Evolutionary conservation across 345 rosid genomes (phyloP).

Genomic region (Acer negundo): DNA sequence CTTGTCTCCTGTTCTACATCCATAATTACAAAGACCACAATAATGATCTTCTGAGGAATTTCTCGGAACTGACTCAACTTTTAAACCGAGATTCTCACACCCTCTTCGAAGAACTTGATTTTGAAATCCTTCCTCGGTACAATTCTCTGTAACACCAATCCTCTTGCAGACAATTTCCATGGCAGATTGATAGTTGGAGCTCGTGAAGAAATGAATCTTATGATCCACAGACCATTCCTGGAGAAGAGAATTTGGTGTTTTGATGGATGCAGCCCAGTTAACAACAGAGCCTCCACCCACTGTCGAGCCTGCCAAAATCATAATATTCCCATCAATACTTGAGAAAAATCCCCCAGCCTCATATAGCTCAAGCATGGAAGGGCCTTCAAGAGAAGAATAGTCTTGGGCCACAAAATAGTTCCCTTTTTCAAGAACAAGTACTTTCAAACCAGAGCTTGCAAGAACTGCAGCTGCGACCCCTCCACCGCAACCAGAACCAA

Average conservation of each 20-base stretch:
- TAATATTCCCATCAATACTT: conserved; percentile 42
- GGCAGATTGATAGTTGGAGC: conserved; percentile 45
- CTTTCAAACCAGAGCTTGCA: conserved; percentile 60
- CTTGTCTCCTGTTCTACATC: conserved; percentile 66
- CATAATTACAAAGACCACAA: conserved; percentile 65
- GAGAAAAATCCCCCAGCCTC: conserved; percentile 46
- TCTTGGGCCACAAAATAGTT: conserved; percentile 58
- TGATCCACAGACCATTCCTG: conserved; percentile 55
- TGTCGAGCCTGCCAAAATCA: conserved; percentile 60
- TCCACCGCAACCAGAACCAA: conserved; percentile 75
- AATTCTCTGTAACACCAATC: conserved; percentile 50
- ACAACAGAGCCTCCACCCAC: conserved; percentile 73
- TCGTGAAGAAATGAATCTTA: conserved; percentile 43
- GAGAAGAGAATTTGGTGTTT: conserved; percentile 51
- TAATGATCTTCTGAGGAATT: conserved; percentile 53
- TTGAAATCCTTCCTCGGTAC: conserved; percentile 59
- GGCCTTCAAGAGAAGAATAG: conserved; percentile 62
- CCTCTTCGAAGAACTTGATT: conserved; percentile 67
- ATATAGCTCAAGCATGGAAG: conserved; percentile 58
- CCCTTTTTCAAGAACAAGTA: conserved; percentile 67
- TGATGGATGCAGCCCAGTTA: conserved; percentile 66
- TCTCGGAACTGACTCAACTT: conserved; percentile 47
- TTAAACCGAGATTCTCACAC: conserved; percentile 60
- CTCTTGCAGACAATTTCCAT: conserved; percentile 55
- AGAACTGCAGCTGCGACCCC: conserved; percentile 76